Percentiles rank a stretch among this genome's conserved stretches.
phyloP scores from a whole-genome alignment of 2,329 filamentous ascomycete species.

The Apiospora phragmitis region DNA sequence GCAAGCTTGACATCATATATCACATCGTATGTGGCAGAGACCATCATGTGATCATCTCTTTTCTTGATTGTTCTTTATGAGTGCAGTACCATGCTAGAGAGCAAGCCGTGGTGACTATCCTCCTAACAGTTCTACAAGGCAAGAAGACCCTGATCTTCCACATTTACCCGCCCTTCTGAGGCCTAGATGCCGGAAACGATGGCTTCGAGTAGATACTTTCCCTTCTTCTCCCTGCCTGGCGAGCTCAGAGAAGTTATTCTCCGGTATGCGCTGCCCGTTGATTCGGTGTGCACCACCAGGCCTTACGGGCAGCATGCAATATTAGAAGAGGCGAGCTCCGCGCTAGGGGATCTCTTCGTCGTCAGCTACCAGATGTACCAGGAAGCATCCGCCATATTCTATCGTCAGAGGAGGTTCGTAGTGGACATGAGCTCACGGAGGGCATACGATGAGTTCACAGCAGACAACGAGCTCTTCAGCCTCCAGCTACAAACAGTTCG shows the following conservation, averaged over 20 bases:
- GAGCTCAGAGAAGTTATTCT: constrained; percentile 29
- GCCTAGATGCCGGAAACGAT: not conserved
- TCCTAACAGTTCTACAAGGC: not conserved
- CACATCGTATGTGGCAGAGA: too few relatives aligned
- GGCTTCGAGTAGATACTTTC: constrained; percentile 20
- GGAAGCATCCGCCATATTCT: constrained; percentile 33
- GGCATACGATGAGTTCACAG: constrained; percentile 26
- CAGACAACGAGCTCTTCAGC: constrained; percentile 30
- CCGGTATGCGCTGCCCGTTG: constrained; percentile 26
- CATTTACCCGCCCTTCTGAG: not conserved
- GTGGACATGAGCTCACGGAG: constrained; percentile 30
- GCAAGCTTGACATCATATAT: not conserved
- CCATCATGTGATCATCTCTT: not conserved
- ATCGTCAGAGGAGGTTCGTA: constrained; percentile 29
- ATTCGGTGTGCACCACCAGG: constrained; percentile 13
- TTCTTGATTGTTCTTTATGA: not conserved
- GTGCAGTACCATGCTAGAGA: not conserved
- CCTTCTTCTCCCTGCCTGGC: constrained; percentile 31
- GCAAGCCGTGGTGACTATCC: not conserved
- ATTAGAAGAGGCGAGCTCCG: not conserved
- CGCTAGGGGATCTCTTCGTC: constrained; percentile 24
- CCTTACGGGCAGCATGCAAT: not conserved
- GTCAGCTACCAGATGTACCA: constrained; percentile 33
- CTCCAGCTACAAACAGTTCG: constrained; percentile 27
- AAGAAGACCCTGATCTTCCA: not conserved